Base-by-base conservation (phyloP, 345 rosid genomes). In the Gossypium rotundifolium region DNA sequence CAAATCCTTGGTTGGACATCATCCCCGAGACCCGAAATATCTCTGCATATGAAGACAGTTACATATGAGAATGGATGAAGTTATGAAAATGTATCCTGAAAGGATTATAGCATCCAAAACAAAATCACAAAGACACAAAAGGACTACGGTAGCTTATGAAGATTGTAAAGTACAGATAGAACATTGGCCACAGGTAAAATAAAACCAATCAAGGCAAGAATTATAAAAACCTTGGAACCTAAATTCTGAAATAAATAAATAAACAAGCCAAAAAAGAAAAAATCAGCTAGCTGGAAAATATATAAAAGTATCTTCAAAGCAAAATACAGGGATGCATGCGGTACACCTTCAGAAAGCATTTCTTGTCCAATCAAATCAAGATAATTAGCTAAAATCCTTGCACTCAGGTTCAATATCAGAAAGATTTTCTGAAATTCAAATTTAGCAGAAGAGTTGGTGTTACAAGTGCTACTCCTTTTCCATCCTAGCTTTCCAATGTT, bases 1-100 rank as follows among this genome's bases (percentile, higher is more conserved):
- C 89, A 80, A 89, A 91, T 16, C 91, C 98, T 90, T 91, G 97
- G 88, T 91, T 93, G 60, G 96, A 86, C 89, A 87, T 85, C 93
- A 91, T 85, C 60, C 93, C 94, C 4, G 90, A 85, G 27, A 91
- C 91, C 61, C 96, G 88, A 63, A 85, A 91, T 60, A 94, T 92
- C 81, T 94, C 98, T 94, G 88, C 86, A 83, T 63, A 81, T 22
- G 75, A 77, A 57, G 46, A 75, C 55, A 27, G 71, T 57, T 23
- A 67, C 9, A 48, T 64, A 54, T 76, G 65, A 73, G 82, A 73
- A 76, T 63, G 25, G 14, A 58, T 4, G 52, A 14, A 64, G 38
- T 46, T 12, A 52, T 18, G 49, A 66, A 45, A 55, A 42, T 25
- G 27, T 1, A 49, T 16, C 12, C 9, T 14, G 38, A 68, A 51